These are phyloP conservation scores for Trypanosomatidae sp. DNA, from an alignment of 208 protist species.

Conservation along the genomic window DNA sequence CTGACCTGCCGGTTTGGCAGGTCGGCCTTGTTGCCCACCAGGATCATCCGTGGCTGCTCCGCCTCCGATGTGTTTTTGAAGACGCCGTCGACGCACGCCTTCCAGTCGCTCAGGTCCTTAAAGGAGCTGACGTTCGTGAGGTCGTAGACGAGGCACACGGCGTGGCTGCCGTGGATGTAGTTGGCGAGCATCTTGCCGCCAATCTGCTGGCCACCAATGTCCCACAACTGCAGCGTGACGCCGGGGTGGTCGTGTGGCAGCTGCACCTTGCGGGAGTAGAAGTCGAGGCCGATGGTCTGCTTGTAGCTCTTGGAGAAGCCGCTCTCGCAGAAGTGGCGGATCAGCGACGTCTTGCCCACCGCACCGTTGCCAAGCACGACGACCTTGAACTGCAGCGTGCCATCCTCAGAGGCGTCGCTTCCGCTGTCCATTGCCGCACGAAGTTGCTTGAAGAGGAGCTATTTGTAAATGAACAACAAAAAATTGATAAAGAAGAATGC, in stretches of 20 bases:
- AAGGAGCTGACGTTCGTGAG: constrained; percentile 91
- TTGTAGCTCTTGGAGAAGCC: constrained; percentile 91
- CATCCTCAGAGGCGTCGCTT: constrained; percentile 52
- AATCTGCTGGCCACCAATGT: constrained; percentile 95
- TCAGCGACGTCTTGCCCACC: constrained; percentile 94
- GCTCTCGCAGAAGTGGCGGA: constrained; percentile 85
- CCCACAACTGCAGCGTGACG: constrained; percentile 94
- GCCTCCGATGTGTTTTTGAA: constrained; percentile 4
- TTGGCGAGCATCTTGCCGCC: constrained; percentile 94
- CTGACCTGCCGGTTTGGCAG: constrained; percentile 86
- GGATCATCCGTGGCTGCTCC: constrained; percentile 54
- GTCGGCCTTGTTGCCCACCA: constrained; percentile 94
- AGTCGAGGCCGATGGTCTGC: constrained; percentile 96
- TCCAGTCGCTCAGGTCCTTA: constrained; percentile 94
- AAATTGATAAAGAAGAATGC: no score
- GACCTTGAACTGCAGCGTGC: constrained; percentile 62
- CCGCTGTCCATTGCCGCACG: constrained; percentile 88
- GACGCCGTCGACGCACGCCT: constrained; percentile 44
- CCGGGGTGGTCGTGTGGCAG: constrained; percentile 50
- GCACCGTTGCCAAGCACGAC: constrained; percentile 81
- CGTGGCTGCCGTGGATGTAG: constrained; percentile 93
- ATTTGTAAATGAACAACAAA: background rate
- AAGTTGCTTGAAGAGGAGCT: no score
- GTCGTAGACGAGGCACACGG: constrained; percentile 94
- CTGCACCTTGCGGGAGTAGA: constrained; percentile 91